These are phyloP conservation scores for Mycena vulgaris DNA, from an alignment of 768 basidiomycete genomes.

Conservation along the genomic window DNA sequence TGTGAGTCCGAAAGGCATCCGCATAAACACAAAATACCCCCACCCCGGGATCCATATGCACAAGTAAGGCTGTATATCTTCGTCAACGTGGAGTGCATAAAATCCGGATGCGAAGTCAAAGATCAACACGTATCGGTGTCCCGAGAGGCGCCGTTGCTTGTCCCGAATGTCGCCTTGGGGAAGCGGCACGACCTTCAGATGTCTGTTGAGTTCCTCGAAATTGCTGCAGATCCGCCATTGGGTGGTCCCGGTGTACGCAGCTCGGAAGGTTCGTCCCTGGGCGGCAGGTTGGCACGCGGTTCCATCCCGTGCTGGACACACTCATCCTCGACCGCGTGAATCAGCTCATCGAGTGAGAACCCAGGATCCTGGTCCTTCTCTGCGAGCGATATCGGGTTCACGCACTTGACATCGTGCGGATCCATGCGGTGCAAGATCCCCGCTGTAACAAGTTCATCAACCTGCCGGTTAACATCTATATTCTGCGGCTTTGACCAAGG, in stretches of 20 bases:
- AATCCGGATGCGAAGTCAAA: too few species aligned
- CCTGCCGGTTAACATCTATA: background rate
- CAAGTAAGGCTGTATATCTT: too few species aligned
- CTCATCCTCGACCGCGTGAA: background rate
- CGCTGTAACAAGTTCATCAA: background rate
- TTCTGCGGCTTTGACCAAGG: background rate
- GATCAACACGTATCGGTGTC: too few species aligned
- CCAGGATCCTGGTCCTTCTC: background rate
- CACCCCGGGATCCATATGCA: too few species aligned
- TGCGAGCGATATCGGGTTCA: background rate
- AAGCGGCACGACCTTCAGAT: constrained; percentile 47
- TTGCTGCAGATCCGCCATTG: constrained; percentile 57
- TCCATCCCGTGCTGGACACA: background rate
- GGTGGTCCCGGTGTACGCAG: background rate
- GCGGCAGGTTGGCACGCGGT: background rate
- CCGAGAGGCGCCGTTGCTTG: too few species aligned
- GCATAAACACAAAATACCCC: too few species aligned
- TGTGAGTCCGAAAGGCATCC: too few species aligned
- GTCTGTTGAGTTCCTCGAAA: constrained; percentile 52
- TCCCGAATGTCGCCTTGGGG: too few species aligned
- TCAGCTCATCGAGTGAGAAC: background rate
- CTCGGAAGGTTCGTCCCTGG: background rate
- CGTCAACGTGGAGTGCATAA: too few species aligned
- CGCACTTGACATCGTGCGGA: too few species aligned
- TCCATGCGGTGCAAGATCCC: background rate